Base-by-base conservation (phyloP, 2,329 filamentous ascomycete genomes). In the Aspergillus jensenii region DNA sequence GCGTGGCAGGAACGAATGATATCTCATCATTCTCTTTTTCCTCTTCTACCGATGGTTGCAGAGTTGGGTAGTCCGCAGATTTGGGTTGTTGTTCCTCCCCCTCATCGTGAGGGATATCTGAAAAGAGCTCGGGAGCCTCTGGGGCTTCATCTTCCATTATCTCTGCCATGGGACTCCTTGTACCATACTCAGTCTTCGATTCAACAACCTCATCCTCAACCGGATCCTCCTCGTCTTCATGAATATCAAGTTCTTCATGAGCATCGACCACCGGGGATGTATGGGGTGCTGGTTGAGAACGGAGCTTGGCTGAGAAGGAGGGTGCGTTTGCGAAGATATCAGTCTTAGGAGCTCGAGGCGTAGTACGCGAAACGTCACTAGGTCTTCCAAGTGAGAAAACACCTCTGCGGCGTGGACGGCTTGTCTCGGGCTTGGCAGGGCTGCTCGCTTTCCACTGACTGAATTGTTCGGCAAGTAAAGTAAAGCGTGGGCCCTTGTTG, bases 391-490 rank as follows among this genome's bases (percentile, higher is more conserved):
- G 65, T 6, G 75, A 77, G 61, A 77, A 77, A 43, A 75, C 65
- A 37, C 57, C 71, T 59, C 63, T 71, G 45, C 50, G 68, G 62
- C 63, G 72, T 35, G 62, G 65, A 55, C 63, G 65, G 21, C 44
- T 65, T 53, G 60, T 66, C 68, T 65, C 61, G 65, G 55, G 54
- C 49, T 71, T 70, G 61, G 82, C 67, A 3, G 86, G 85, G 62
- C 84, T 89, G 23, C 79, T 79, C 1, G 87, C 79, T 62, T 82
- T 81, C 88, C 89, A 91, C 23, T 81, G 79, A 58, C 78, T 81
- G 4, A 90, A 75, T 65, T 87, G 82, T 39, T 82, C 77, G 4
- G 84, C 84, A 39, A 91, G 75, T 23, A 87, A 85, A 1, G 86
- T 89, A 61, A 90, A 88, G 2, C 86, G 85, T 52, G 84, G 68